These are phyloP conservation scores for Metschnikowia bowlesiae DNA, from an alignment of 805 yeast genomes.

Conservation along the genomic window DNA sequence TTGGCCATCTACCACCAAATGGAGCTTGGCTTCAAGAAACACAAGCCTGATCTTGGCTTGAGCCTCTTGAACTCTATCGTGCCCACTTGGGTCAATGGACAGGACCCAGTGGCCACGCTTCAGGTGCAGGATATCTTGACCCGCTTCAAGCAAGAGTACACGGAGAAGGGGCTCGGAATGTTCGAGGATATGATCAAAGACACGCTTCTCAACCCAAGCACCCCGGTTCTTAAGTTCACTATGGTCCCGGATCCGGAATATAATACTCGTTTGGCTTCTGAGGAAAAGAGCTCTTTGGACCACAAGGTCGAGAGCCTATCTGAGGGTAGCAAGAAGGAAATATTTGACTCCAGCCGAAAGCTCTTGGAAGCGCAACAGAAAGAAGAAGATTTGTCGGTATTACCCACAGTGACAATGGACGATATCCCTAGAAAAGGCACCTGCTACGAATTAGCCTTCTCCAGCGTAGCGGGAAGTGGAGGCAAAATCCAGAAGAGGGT, in stretches of 20 bases:
- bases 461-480: constrained; percentile 27
- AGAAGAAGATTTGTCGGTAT: constrained; percentile 66
- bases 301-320: constrained; percentile 41
- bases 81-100: constrained; percentile 81
- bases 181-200: constrained; percentile 58
- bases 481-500: constrained; percentile 41
- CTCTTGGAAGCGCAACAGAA: constrained; percentile 62
- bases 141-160: constrained; percentile 60
- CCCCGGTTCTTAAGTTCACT: constrained; percentile 62
- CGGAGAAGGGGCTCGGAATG: constrained; percentile 43
- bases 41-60: constrained; percentile 87
- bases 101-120: constrained; percentile 68
- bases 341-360: constrained; percentile 56
- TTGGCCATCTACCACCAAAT: constrained; percentile 85
- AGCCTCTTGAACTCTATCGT: constrained; percentile 65
- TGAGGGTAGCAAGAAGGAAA: constrained; percentile 51
- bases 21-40: constrained; percentile 79
- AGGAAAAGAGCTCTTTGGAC: constrained; percentile 54
- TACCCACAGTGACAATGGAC: constrained; percentile 70
- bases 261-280: constrained; percentile 45
- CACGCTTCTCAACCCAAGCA: constrained; percentile 40
- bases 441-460: constrained; percentile 24
- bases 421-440: constrained; percentile 68
- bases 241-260: constrained; percentile 68
- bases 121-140: constrained; percentile 59